These are phyloP conservation scores for Cymbopogon flexuosus DNA, from an alignment of 202 grass and related monocot genomes.

Conservation along the genomic window DNA sequence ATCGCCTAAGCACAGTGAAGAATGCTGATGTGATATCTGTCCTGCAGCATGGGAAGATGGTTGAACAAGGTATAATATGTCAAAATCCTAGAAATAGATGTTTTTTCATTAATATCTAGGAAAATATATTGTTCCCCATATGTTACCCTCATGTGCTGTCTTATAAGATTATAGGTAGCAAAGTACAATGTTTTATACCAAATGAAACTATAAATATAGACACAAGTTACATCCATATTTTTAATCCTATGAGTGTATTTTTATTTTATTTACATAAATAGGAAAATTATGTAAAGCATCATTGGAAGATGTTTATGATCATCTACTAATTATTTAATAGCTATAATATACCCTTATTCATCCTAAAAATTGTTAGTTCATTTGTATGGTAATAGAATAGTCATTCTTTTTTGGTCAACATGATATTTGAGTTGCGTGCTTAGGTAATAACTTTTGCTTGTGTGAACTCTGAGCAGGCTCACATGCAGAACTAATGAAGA, in stretches of 20 bases:
- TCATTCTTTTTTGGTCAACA: neutral
- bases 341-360: neutral
- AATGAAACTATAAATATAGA: too few relatives aligned
- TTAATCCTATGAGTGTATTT: neutral
- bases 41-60: constrained; percentile 44
- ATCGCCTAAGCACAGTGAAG: constrained; percentile 55
- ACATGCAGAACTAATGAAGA: constrained; percentile 44
- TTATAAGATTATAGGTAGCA: too few relatives aligned
- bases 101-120: neutral
- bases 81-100: neutral
- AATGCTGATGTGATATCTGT: constrained; percentile 45
- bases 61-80: constrained; percentile 42
- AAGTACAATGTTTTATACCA: too few relatives aligned
- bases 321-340: neutral
- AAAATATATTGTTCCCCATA: neutral
- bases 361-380: neutral
- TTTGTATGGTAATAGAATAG: neutral
- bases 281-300: neutral
- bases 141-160: neutral
- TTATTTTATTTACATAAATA: neutral
- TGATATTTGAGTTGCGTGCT: neutral
- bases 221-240: too few relatives aligned
- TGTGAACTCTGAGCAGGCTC: constrained; percentile 40
- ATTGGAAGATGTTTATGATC: neutral
- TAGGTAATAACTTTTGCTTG: constrained; percentile 5